These are phyloP conservation scores for Ambispora gerdemannii DNA, from an alignment of 192 early-diverging fungal genomes.

Conservation along the genomic window DNA sequence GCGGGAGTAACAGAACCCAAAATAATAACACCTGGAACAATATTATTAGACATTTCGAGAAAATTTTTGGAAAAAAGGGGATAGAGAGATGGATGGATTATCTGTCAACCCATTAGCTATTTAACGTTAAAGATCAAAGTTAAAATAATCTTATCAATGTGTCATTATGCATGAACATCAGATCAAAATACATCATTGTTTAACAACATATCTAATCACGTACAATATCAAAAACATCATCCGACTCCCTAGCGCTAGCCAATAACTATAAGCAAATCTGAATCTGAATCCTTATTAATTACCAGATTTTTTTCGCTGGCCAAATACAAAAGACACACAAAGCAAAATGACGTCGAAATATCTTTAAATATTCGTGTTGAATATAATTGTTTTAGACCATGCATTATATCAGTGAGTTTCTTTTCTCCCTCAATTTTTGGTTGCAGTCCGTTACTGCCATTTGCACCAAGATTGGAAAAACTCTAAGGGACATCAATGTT, in stretches of 20 bases:
- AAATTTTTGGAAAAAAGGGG: neutral
- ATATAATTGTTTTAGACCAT: conserved; percentile 71
- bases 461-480: neutral
- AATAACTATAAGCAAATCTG: too few relatives aligned
- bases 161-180: too few relatives aligned
- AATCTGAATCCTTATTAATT: too few relatives aligned
- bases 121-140: too few relatives aligned
- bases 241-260: too few relatives aligned
- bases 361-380: conserved; percentile 75
- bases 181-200: too few relatives aligned
- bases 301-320: conserved; percentile 91
- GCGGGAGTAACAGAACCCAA: conserved; percentile 61
- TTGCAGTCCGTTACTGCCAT: conserved; percentile 7
- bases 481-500: conserved; percentile 12
- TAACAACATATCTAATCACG: too few relatives aligned
- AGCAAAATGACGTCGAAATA: conserved; percentile 93
- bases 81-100: neutral
- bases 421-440: conserved; percentile 53
- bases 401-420: conserved; percentile 73
- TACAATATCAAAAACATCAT: too few relatives aligned
- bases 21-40: conserved; percentile 68
- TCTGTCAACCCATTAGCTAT: too few relatives aligned
- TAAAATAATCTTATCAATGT: too few relatives aligned
- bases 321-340: conserved; percentile 94
- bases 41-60: conserved; percentile 34